Conservation (phyloP, 148 eudicot genomes). For the Chenopodium berlandieri region DNA sequence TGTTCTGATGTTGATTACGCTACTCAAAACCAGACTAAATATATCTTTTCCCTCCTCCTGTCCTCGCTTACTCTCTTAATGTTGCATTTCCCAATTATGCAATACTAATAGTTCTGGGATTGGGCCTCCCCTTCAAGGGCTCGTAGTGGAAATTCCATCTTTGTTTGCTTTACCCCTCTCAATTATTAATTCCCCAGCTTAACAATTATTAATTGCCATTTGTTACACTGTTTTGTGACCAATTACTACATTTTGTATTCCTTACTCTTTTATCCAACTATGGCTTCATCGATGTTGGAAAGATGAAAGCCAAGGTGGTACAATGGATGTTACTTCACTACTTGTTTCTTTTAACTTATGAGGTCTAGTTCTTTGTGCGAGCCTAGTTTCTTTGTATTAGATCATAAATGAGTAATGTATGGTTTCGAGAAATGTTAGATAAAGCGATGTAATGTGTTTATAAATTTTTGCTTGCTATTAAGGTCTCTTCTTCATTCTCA, state of each 20-base stretch:
- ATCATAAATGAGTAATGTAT: not conserved
- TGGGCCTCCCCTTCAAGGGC: not conserved
- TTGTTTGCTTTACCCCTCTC: not conserved
- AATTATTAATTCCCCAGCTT: not conserved
- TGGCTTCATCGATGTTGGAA: not conserved
- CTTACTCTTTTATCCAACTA: not conserved
- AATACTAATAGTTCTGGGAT: not conserved
- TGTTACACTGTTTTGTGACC: not conserved
- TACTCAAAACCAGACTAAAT: not conserved
- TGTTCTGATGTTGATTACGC: not conserved
- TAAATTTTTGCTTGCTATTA: not conserved
- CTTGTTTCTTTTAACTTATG: too few species aligned
- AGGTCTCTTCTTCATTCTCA: not conserved
- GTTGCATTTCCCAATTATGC: not conserved
- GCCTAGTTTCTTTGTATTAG: not conserved
- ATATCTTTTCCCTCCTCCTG: too few species aligned
- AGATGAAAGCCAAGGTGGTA: not conserved
- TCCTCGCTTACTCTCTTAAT: not conserved
- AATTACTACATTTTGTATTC: too few species aligned
- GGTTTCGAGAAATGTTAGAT: not conserved
- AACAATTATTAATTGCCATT: not conserved
- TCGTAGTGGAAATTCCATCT: not conserved
- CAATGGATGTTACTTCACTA: not conserved
- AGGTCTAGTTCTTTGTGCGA: not conserved
- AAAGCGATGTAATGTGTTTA: not conserved